Evolutionary conservation across 1,139 yeast species (phyloP), one percentile per base, ranked within the genome.

Genomic region (Blastobotrys aristatus): DNA sequence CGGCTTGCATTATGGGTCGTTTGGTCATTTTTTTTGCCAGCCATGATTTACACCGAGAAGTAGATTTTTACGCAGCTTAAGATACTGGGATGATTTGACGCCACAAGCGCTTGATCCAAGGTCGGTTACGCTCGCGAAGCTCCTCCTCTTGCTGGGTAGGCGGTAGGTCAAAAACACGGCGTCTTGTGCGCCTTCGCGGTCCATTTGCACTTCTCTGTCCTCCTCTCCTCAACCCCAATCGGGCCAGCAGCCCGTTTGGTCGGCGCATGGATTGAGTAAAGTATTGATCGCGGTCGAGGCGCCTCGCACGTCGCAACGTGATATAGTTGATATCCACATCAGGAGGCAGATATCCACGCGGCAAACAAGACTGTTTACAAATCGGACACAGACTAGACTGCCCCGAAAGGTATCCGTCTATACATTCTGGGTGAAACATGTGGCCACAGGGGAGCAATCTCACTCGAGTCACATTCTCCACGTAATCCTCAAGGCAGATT

Each of bases 331-430:
- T 32, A 4, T 13, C 11, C 3, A 48, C 46, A 7, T 43, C 44
- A 1, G 50, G 48, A 2, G 50, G 50, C 18, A 44, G 33, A 33
- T 44, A 48, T 11, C 50, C 50, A 8, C 31, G 11, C 4, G 42
- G 46, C 27, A 44, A 14, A 22, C 47, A 41, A 2, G 40, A 31
- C 16, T 18, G 29, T 27, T 48, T 48, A 33, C 50, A 48, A 14
- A 48, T 36, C 26, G 50, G 50, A 17, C 50, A 48, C 16, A 48
- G 40, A 16, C 43, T 40, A 6, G 48, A 44, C 14, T 36, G 35
- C 1, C n/a, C 4, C 13, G 4, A 6, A 14, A 48, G 26, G 30
- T 40, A 38, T 14, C 20, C 16, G 27, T 41, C 44, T n/a, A 48
- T 32, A 22, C 50, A 48, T 13, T 17, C 20, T 6, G 40, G 48